Evolutionary conservation across 139 green algal genomes (phyloP).

Genomic region (Chloropicon primus): DNA sequence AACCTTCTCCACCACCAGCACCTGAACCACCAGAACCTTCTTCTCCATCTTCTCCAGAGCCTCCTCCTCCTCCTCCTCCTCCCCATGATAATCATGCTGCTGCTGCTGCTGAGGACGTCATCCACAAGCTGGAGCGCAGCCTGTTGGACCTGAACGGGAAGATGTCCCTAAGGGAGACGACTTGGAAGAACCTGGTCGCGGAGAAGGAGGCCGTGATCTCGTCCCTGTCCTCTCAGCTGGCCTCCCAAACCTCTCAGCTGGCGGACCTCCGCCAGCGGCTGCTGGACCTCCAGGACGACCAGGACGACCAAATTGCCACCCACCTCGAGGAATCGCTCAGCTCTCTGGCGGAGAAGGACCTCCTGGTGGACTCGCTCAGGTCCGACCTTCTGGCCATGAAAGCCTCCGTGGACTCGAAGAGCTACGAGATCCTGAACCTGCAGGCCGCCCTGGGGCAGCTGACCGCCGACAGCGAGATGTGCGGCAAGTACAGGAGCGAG

Average conservation of each 20-base stretch:
- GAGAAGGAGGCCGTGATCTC: neutral
- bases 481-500: conserved; percentile 26
- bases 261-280: neutral
- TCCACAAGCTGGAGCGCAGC: neutral
- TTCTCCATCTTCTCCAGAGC: too few relatives aligned
- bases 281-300: neutral
- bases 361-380: neutral
- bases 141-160: neutral
- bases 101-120: neutral
- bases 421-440: conserved; percentile 22
- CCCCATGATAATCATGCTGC: neutral
- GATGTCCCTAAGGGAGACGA: neutral
- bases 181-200: neutral
- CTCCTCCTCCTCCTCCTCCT: neutral
- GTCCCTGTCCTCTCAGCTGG: too few relatives aligned
- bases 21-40: too few relatives aligned
- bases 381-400: too few relatives aligned
- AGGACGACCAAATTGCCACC: neutral
- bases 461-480: conserved; percentile 37
- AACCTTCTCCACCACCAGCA: neutral
- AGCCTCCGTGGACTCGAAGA: too few relatives aligned
- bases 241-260: too few relatives aligned
- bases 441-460: conserved; percentile 41
- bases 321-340: neutral
- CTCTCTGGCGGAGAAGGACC: neutral